phyloP scores from a whole-genome alignment of 2,329 filamentous ascomycete species.

The Hortaea sp. region DNA sequence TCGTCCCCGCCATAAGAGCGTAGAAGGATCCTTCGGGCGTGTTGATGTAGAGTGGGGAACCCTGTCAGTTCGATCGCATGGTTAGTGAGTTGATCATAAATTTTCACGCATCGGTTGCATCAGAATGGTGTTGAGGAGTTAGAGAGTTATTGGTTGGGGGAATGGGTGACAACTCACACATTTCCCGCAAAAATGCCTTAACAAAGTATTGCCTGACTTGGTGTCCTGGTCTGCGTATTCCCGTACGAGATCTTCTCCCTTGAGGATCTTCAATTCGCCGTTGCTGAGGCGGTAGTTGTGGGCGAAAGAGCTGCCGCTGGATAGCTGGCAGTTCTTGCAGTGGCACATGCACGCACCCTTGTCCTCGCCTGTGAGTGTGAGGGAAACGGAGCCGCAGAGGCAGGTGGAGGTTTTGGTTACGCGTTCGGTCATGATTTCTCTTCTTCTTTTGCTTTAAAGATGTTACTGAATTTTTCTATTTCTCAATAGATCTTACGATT shows the following conservation, averaged over 20 bases:
- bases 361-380: slow-evolving; percentile 17
- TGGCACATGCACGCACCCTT: slow-evolving; percentile 23
- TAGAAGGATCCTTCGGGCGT: slow-evolving; percentile 11
- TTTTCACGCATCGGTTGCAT: background rate
- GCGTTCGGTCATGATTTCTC: too few species aligned
- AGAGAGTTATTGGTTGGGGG: background rate
- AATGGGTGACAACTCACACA: slow-evolving; percentile 13
- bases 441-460: too few species aligned
- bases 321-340: slow-evolving; percentile 16
- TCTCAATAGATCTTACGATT: too few species aligned
- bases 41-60: slow-evolving; percentile 5
- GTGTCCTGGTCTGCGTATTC: slow-evolving; percentile 17
- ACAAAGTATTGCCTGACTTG: slow-evolving; percentile 16
- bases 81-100: background rate
- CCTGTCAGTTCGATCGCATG: background rate
- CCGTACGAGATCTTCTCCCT: slow-evolving; percentile 15
- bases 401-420: slow-evolving; percentile 9
- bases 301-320: slow-evolving; percentile 17
- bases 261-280: slow-evolving; percentile 13
- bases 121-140: background rate
- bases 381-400: slow-evolving; percentile 17
- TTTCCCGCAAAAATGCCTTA: slow-evolving; percentile 17
- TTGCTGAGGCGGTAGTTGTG: slow-evolving; percentile 22
- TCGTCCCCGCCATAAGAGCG: slow-evolving; percentile 8
- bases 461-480: too few species aligned